These are phyloP conservation scores for Noccaea caerulescens DNA, from an alignment of 345 rosid species.

Conservation along the genomic window DNA sequence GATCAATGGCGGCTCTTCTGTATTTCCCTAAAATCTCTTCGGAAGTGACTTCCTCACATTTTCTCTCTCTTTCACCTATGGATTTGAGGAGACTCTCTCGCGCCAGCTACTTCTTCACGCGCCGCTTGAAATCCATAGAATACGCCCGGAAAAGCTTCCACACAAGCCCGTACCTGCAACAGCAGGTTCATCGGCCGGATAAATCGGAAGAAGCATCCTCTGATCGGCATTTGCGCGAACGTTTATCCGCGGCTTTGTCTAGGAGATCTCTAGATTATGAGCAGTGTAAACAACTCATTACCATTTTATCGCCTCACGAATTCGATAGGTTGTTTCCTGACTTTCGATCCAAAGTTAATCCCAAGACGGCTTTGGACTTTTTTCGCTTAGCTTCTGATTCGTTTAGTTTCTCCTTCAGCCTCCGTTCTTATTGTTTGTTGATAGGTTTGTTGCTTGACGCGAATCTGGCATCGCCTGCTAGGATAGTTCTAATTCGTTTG, in stretches of 20 bases:
- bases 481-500: constrained; percentile 64
- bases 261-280: constrained; percentile 54
- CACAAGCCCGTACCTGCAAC: constrained; percentile 33
- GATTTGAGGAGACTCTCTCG: constrained; percentile 60
- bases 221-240: constrained; percentile 46
- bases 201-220: constrained; percentile 36
- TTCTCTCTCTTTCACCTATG: constrained; percentile 46
- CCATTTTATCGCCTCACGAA: constrained; percentile 56
- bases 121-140: constrained; percentile 49
- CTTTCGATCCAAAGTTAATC: constrained; percentile 54
- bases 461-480: constrained; percentile 57
- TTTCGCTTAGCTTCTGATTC: constrained; percentile 62
- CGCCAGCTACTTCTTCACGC: constrained; percentile 37
- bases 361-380: constrained; percentile 63
- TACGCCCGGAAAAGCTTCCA: constrained; percentile 31
- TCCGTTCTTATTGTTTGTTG: constrained; percentile 68
- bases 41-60: constrained; percentile 4
- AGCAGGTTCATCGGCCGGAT: constrained; percentile 21
- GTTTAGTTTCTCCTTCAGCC: constrained; percentile 63
- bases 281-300: constrained; percentile 52
- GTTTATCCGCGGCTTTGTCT: constrained; percentile 59
- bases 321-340: constrained; percentile 57
- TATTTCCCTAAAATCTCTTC: constrained; percentile 30
- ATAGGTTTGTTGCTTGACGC: constrained; percentile 57
- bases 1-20: constrained; percentile 37